Evolutionary conservation across 352 stramenopile genomes (phyloP), one percentile per base, ranked within the genome.

Genomic region (Phytophthora boehmeriae): DNA sequence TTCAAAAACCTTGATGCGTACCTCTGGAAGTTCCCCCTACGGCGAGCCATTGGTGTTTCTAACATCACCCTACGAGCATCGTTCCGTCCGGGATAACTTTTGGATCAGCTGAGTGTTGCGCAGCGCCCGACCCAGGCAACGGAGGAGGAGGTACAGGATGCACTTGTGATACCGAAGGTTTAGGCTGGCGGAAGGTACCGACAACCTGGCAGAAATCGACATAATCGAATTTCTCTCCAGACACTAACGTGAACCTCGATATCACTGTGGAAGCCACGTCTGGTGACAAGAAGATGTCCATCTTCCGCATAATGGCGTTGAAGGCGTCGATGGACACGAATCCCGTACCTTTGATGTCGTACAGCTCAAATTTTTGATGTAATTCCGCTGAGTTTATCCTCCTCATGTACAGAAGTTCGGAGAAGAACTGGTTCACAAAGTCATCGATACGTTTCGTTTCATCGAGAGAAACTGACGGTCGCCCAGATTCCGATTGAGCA

Each of bases 301-400:
- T 67, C 44, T 83, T 86, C 34, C 85, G 66, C 67, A 92, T 79
- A 10, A 89, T 78, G 6, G 83, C 71, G 25, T 66, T 60, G 52
- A 92, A 83, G 11, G 78, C 85, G 11, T 93, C 85, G 8, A 72
- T 55, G n/a, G 59, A 79, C 27, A 91, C 54, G 28, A 93, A 93
- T 0, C 85, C 83, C 3, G 77, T 73, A 19, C 66, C 71, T 36
- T 78, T 80, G 19, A 72, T 64, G 54, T 93, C 85, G 34, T 93
- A 93, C 13, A 57, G 65, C 27, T 78, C 70, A 54, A 89, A 90
- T 1, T 71, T 62, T 13, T 76, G 63, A 2, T 71, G 38, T 16
- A 88, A 46, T 5, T 56, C 66, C 14, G 59, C 13, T 0, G 59
- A 71, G 19, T 68, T 53, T 11, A 88, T 48, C 27, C 63, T 52